Percentiles rank a stretch among this genome's conserved stretches.
Conservation (phyloP, 306 rosid species). For the Ceratonia siliqua region DNA sequence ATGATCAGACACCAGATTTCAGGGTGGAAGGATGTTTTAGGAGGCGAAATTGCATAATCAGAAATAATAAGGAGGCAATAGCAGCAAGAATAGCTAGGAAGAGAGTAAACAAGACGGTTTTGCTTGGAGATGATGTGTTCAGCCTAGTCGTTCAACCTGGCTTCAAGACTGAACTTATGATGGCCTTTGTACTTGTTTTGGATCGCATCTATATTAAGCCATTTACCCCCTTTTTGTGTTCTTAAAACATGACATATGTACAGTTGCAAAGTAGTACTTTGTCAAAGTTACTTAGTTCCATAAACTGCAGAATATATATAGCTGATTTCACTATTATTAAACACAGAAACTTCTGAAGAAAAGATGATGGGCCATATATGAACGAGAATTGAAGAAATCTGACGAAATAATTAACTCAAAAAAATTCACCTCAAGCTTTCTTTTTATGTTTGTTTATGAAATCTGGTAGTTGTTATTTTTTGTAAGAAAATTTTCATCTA, state of each 20-base stretch:
- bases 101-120: conserved; percentile 42
- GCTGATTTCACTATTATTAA: too few species aligned
- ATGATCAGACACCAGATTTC: conserved; percentile 40
- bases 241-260: conserved; percentile 7
- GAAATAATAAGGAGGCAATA: conserved; percentile 24
- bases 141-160: conserved; percentile 47
- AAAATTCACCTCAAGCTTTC: too few species aligned
- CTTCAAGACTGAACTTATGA: conserved; percentile 38
- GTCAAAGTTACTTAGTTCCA: too few species aligned
- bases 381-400: too few species aligned
- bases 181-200: conserved; percentile 52
- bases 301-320: too few species aligned
- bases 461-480: too few species aligned
- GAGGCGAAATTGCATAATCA: conserved; percentile 47
- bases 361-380: too few species aligned
- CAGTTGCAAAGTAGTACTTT: too few species aligned
- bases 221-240: conserved; percentile 48
- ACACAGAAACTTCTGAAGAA: too few species aligned
- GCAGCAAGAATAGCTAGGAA: conserved; percentile 52
- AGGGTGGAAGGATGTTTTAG: conserved; percentile 49
- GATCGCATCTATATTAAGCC: conserved; percentile 48
- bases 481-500: too few species aligned
- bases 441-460: too few species aligned
- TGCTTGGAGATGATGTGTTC: conserved; percentile 50
- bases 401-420: too few species aligned